Evolutionary conservation across 164 flowering plant species (phyloP).

Genomic region (Sextonia rubra): DNA sequence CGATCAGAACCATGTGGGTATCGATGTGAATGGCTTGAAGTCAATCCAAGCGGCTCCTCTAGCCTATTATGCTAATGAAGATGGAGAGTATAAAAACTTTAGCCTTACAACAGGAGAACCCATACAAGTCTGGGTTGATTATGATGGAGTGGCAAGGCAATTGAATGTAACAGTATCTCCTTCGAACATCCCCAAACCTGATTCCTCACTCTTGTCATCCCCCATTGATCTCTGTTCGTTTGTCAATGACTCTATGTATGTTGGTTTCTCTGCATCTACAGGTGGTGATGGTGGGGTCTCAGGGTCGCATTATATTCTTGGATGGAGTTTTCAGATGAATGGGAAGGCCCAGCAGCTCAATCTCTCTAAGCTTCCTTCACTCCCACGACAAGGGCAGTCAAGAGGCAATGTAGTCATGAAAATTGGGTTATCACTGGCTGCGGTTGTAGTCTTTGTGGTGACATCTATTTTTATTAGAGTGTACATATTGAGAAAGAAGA

Average conservation of each 20-base stretch:
- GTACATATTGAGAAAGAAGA: conserved; percentile 28
- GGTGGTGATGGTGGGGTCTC: background rate
- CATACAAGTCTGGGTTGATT: conserved; percentile 27
- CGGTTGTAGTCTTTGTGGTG: background rate
- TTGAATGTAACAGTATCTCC: conserved; percentile 23
- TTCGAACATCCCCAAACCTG: conserved; percentile 11
- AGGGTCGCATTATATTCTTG: conserved; percentile 11
- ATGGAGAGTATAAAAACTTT: background rate
- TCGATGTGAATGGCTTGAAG: conserved; percentile 21
- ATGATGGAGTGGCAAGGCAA: conserved; percentile 11
- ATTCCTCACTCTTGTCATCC: conserved; percentile 9
- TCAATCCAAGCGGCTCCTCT: conserved; percentile 15
- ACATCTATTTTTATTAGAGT: conserved; percentile 14
- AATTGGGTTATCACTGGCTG: conserved; percentile 1
- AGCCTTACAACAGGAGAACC: conserved; percentile 15
- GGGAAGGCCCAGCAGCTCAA: conserved; percentile 7
- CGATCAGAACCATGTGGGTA: conserved; percentile 25
- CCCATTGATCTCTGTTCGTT: conserved; percentile 3
- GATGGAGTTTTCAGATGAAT: conserved; percentile 16
- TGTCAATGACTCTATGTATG: conserved; percentile 11
- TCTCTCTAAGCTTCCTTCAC: conserved; percentile 10
- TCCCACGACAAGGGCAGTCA: background rate
- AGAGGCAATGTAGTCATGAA: background rate
- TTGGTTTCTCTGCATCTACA: conserved; percentile 11
- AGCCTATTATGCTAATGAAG: conserved; percentile 8